Evolutionary conservation across 305 asterid genomes (phyloP), one percentile per base, ranked within the genome.

Genomic region (Ilex paraguariensis): DNA sequence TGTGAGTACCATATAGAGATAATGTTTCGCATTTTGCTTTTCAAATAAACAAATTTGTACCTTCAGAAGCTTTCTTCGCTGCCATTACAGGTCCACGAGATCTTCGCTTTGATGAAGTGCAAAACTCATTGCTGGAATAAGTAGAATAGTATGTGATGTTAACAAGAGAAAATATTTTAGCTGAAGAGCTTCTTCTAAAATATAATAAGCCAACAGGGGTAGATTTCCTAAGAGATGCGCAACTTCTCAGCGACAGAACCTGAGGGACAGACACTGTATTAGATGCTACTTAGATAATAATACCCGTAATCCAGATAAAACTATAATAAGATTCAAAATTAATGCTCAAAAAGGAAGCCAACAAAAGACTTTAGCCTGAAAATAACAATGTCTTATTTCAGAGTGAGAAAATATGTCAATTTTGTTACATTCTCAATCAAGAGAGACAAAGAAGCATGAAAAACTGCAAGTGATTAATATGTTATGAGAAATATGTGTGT

Each of bases 21-120:
- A 49, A 49, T 49, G 16, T 49, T 12, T n/a, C 13, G 1, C 13
- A 10, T 7, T 52, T 52, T 52, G 12, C 30, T 7, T 5, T 5
- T 52, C n/a, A 52, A 17, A 52, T 14, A 17, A 21, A 7, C 31
- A 5, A 13, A n/a, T 60, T 17, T 57, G 62, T 61, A 90, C 97
- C 98, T 91, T 78, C 89, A 56, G 95, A 67, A 66, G 82, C 80
- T 57, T 82, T 84, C 73, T 82, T 89, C 17, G 82, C 91, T 15
- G 95, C 93, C 95, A 92, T 75, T 60, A 89, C 82, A 54, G 93
- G 95, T 59, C 90, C 89, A 51, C 86, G 85, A 2, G 87, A 82
- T 62, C 93, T 81, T 74, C 85, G 62, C 69, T 85, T 89, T 28
- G 82, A 71, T 28, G 93, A 79, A 53, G 81, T 72, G 70, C 53